These are phyloP conservation scores for Pisolithus thermaeus DNA, from an alignment of 1,284 basidiomycete genomes.

Conservation along the genomic window DNA sequence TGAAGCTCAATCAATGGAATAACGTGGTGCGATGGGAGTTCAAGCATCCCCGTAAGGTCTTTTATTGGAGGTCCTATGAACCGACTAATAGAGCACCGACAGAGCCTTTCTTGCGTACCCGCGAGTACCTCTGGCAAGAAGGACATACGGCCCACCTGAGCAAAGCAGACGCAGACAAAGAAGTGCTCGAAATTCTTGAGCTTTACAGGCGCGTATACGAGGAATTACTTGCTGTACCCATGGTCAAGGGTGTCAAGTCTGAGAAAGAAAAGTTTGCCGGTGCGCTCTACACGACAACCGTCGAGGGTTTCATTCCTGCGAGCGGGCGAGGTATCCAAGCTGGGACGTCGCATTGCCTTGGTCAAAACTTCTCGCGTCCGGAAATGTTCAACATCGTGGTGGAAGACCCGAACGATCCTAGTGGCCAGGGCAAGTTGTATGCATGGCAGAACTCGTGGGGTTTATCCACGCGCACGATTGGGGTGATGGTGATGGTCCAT, in stretches of 20 bases:
- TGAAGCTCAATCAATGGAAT: slow-evolving; percentile 99
- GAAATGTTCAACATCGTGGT: slow-evolving; percentile 99
- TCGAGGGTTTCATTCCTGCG: slow-evolving; percentile 97
- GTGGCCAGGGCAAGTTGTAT: slow-evolving; percentile 64
- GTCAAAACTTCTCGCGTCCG: slow-evolving; percentile 94
- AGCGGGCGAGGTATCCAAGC: slow-evolving; percentile 97
- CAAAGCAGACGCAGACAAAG: slow-evolving; percentile 83
- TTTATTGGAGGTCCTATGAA: neutral
- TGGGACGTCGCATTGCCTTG: slow-evolving; percentile 96
- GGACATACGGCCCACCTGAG: slow-evolving; percentile 95
- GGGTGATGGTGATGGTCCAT: slow-evolving; percentile 99
- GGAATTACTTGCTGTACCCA: slow-evolving; percentile 95
- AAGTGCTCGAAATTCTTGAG: slow-evolving; percentile 92
- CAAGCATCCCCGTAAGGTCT: slow-evolving; percentile 82
- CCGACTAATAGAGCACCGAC: slow-evolving; percentile 6
- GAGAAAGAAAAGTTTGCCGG: slow-evolving; percentile 99
- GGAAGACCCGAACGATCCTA: slow-evolving; percentile 81
- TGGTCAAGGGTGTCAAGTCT: slow-evolving; percentile 95
- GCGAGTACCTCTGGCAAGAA: slow-evolving; percentile 99
- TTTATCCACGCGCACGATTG: slow-evolving; percentile 91
- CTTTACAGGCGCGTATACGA: slow-evolving; percentile 97
- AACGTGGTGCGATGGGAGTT: slow-evolving; percentile 99
- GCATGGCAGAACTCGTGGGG: slow-evolving; percentile 99
- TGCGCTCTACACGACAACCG: slow-evolving; percentile 95
- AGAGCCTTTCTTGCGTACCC: slow-evolving; percentile 98